Base-by-base conservation (phyloP, 2,329 filamentous ascomycete genomes). In the Ilyonectria sp. region DNA sequence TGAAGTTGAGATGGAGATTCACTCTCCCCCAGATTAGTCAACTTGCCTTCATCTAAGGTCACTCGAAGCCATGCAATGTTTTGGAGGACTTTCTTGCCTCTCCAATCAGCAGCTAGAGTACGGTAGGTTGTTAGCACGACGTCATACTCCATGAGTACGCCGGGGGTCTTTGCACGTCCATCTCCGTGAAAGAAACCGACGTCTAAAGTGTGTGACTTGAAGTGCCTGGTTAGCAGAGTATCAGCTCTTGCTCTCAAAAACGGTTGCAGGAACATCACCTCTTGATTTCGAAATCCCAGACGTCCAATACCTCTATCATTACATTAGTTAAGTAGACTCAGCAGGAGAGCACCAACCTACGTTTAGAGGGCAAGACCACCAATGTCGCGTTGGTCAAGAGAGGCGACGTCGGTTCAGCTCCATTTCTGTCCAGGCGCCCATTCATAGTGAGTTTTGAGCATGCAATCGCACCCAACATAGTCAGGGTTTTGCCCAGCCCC, bases 61-160 rank as follows among this genome's bases (percentile, higher is more conserved):
- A 50, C 47, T 4, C 47, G 47, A 50, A 50, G 26, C 47, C 47
- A 50, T 23, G 10, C 23, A 29, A 31, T 50, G 6, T 29, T 50
- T n/a, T 50, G 47, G 13, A 50, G 23, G 29, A 50, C 21, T 15
- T 29, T 26, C 23, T 29, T 50, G 7, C 47, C 47, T 50, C 31
- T 50, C 47, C 23, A 31, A 31, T 50, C 47, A 50, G 47, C 47
- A 31, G 47, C 47, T 13, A 50, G 47, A 15, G 47, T 50, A 29
- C 31, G 47, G 13, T 50, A 50, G 1, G 47, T 49, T n/a, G 47
- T 50, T 13, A 50, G 47, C 15, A 50, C 47, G 23, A 50, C 7
- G 13, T 50, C 47, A 23, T 50, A n/a, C 7, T 50, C 29, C 7
- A 17, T 15, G 23, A 31, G 47, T 31, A 23, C 23, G 6, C n/a